Evolutionary conservation across 805 yeast species (phyloP).

Genomic region (Ogataea glucozyma): DNA sequence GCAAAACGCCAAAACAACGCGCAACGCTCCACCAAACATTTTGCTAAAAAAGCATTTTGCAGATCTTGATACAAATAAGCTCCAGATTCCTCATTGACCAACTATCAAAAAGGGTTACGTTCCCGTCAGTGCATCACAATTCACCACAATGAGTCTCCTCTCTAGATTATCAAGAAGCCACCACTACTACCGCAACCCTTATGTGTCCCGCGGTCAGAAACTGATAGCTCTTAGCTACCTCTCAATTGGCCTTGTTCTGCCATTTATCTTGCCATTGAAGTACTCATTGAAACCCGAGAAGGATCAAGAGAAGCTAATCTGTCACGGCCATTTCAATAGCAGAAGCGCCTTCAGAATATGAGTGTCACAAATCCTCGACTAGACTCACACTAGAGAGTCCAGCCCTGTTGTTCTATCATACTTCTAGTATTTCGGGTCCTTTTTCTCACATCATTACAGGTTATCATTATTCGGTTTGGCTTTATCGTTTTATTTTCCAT

Average conservation of each 20-base stretch:
- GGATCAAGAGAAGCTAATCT: slow-evolving; percentile 14
- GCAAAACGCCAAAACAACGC: neutral
- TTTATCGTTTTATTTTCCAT: neutral
- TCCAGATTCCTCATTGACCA: neutral
- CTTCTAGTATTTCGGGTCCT: too few species aligned
- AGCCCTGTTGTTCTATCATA: too few species aligned
- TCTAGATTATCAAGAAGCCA: slow-evolving; percentile 12
- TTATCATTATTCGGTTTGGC: slow-evolving; percentile 4
- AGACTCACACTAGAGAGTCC: too few species aligned
- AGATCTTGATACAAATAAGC: too few species aligned
- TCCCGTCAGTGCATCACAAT: too few species aligned
- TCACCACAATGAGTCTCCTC: slow-evolving; percentile 10
- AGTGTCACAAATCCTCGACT: too few species aligned
- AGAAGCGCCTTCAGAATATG: slow-evolving; percentile 36
- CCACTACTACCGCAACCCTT: slow-evolving; percentile 14
- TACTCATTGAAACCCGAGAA: slow-evolving; percentile 26
- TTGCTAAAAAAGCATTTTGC: too few species aligned
- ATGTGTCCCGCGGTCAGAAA: slow-evolving; percentile 22
- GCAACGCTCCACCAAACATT: neutral
- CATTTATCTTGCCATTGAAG: slow-evolving; percentile 37
- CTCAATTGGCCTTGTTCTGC: slow-evolving; percentile 36
- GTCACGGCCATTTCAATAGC: slow-evolving; percentile 32
- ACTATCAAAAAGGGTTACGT: neutral
- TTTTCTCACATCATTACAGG: too few species aligned
- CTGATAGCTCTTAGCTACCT: slow-evolving; percentile 33